Base-by-base conservation (phyloP, 106 monocot genomes). In the Amphibolis antarctica region DNA sequence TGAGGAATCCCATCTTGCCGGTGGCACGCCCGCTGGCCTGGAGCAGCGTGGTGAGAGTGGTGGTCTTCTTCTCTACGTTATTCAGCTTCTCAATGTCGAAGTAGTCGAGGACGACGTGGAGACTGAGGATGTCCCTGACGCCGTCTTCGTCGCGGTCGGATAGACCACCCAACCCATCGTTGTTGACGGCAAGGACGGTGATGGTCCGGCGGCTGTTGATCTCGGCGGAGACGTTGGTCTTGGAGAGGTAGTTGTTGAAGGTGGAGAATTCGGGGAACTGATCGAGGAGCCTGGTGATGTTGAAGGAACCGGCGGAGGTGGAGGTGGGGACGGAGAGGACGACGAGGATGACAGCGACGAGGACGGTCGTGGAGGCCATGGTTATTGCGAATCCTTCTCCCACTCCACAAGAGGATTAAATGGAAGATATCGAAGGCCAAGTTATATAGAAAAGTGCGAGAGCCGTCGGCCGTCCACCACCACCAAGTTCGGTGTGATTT, bases 101-200 rank as follows among this genome's bases (percentile, higher is more conserved):
- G 70, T 61, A 71, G 62, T 71, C 70, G 70, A 71, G 70, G 62
- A 71, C 42, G 52, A 71, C 70, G 23, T 71, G 70, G 52, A 51
- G 48, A 52, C 42, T 25, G 49, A 71, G 70, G 42, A 71, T 6
- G n/a, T 51, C 19, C 70, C 53, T 71, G 42, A 62, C 30, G 36
- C 49, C 62, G 60, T 61, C 61, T 36, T 3, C 18, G 36, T 61
- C 46, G 4, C 24, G 28, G 15, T 42, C 12, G 14, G 62, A 50
- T 48, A 71, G 14, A 22, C 50, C 22, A 20, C 47, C 27, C n/a
- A 71, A 18, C n/a, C 51, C 70, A 17, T 12, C 42, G 42, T 71
- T 53, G 62, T 61, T 52, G 62, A 62, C 43, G 12, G 62, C 70
- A 30, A 70, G 53, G 61, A 70, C 62, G 21, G 70, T 70, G 60